phyloP scores from a whole-genome alignment of 2,329 filamentous ascomycete genomes.

The Pseudocercospora vitis region DNA sequence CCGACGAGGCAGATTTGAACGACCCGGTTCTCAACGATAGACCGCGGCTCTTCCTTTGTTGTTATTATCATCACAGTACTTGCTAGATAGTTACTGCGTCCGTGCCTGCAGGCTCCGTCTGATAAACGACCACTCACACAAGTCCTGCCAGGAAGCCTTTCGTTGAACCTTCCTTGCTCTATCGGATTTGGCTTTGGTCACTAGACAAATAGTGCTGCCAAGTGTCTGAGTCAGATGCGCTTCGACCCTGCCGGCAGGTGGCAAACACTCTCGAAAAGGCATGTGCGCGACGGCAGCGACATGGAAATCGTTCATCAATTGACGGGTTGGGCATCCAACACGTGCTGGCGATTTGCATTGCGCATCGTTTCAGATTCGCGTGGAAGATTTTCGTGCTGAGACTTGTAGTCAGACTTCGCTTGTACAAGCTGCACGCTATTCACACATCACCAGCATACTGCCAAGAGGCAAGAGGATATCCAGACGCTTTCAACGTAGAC shows the following conservation, averaged over 20 bases:
- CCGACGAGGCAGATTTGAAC: not conserved
- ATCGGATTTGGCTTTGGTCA: slow-evolving; percentile 21
- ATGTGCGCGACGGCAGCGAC: slow-evolving; percentile 12
- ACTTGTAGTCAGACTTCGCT: too few relatives aligned
- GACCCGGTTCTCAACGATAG: not conserved
- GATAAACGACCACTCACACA: not conserved
- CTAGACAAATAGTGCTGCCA: too few relatives aligned
- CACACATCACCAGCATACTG: too few relatives aligned
- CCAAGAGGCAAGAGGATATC: too few relatives aligned
- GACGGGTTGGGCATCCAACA: slow-evolving; percentile 11
- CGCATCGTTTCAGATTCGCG: not conserved
- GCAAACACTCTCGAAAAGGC: not conserved
- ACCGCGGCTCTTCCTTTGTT: slow-evolving; percentile 7
- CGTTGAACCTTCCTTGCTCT: slow-evolving; percentile 13
- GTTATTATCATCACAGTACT: too few relatives aligned
- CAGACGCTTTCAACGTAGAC: too few relatives aligned
- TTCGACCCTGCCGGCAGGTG: slow-evolving; percentile 12
- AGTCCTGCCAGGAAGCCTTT: slow-evolving; percentile 8
- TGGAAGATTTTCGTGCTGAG: not conserved
- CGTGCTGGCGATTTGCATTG: slow-evolving; percentile 20
- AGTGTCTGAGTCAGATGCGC: not conserved
- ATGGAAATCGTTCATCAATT: slow-evolving; percentile 8
- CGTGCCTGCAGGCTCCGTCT: slow-evolving; percentile 7
- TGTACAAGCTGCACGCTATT: too few relatives aligned
- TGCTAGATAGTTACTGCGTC: not conserved